Base-by-base conservation (phyloP, 495 filamentous ascomycete species). In the Penicillium bovifimosum region DNA sequence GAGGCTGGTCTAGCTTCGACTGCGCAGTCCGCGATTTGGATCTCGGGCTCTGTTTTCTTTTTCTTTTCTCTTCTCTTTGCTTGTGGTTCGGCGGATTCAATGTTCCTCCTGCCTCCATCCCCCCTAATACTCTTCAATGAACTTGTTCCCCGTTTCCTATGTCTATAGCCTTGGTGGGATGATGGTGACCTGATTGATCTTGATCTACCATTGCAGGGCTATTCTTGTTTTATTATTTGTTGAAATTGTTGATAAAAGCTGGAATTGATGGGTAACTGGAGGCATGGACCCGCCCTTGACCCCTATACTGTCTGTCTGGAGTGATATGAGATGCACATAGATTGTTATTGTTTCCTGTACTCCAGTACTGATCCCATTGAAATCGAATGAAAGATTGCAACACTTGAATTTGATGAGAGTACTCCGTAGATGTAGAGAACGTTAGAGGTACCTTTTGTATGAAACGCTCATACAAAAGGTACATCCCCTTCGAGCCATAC, bases 71-170 rank as follows among this genome's bases (percentile, higher is more conserved):
- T 40, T 9, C 27, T 6, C 13, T 52, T 24, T 34, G 13, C 27
- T 18, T 41, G 8, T 50, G 34, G 46, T 50, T 42, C 39, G 27
- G 36, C 13, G 29, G 39, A 31, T 42, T 35, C 28, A 35, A 35
- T 18, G 34, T 14, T 47, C 24, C 41, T 43, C 13, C n/a, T 14
- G 36, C 24, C 41, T 43, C 13, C n/a, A 24, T 42, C 11, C 20
- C 32, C 38, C 36, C 38, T 50, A 50, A 50, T 50, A 50, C 38
- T 50, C 41, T 18, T 32, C 48, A 50, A 50, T 50, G 38, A 42
- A 50, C 26, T 50, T 39, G 32, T 27, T 48, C 13, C 46, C 26
- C n/a, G 38, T 50, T 50, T 41, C 26, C 16, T 40, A 16, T 27
- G 20, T 35, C 5, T 35, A 11, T 32, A 28, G 43, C 33, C 34